These are phyloP conservation scores for Andrographis paniculata DNA, from an alignment of 305 asterid species.

Conservation along the genomic window DNA sequence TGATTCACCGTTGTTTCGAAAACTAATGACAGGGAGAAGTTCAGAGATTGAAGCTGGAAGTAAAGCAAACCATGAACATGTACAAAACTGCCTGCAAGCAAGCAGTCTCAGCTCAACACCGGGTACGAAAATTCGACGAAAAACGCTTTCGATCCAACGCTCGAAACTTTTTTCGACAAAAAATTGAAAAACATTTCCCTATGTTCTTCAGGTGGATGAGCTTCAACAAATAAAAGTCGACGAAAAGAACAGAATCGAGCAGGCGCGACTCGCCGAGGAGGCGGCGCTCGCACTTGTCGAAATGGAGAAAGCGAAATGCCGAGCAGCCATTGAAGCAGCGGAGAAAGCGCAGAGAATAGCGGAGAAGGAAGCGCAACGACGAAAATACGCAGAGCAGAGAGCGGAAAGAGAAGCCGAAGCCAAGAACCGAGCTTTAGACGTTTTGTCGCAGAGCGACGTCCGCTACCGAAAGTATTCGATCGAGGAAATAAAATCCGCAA, in stretches of 20 bases:
- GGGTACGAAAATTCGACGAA: slow-evolving; percentile 11
- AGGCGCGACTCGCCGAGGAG: slow-evolving; percentile 44
- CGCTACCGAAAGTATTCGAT: slow-evolving; percentile 56
- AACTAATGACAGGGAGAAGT: slow-evolving; percentile 28
- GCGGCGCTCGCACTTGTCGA: slow-evolving; percentile 47
- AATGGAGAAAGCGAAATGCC: slow-evolving; percentile 59
- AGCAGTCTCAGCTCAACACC: slow-evolving; percentile 35
- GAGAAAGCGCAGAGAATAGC: slow-evolving; percentile 66
- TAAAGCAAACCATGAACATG: slow-evolving; percentile 62
- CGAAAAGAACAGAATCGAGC: slow-evolving; percentile 37
- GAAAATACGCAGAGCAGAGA: slow-evolving; percentile 44
- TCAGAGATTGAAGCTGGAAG: slow-evolving; percentile 45
- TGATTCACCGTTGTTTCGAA: neutral
- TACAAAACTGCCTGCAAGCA: slow-evolving; percentile 71
- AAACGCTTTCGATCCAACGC: neutral
- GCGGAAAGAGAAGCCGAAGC: slow-evolving; percentile 45
- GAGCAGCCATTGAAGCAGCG: slow-evolving; percentile 70
- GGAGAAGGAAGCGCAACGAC: slow-evolving; percentile 47
- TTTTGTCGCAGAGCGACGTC: slow-evolving; percentile 33
- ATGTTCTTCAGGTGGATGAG: slow-evolving; percentile 32
- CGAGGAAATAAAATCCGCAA: slow-evolving; percentile 56
- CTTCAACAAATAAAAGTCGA: slow-evolving; percentile 34
- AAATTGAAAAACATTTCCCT: neutral
- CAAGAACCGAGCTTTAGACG: slow-evolving; percentile 41
- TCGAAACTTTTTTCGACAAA: neutral